Percentiles rank a stretch among this genome's conserved stretches.
These are phyloP conservation scores for Mangifera indica DNA, from an alignment of 345 rosid species.

Conservation along the genomic window DNA sequence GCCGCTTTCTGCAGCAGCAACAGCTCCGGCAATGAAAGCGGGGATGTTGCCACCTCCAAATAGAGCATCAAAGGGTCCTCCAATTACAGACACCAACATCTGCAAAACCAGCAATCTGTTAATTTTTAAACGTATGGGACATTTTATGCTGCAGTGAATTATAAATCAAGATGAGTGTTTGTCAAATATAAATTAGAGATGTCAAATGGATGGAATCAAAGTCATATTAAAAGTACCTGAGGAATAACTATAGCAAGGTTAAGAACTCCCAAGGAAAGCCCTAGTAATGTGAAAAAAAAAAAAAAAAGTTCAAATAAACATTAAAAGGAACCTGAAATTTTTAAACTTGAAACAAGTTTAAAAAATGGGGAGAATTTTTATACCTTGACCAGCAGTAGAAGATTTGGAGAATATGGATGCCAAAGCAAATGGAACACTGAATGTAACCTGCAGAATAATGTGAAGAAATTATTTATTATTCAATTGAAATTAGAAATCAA, in stretches of 20 bases:
- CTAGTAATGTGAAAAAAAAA: slow-evolving; percentile 25
- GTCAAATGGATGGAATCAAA: no score
- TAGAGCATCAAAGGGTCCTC: slow-evolving; percentile 72
- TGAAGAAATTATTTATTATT: background rate
- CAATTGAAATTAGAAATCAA: no score
- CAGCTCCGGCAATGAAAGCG: slow-evolving; percentile 68
- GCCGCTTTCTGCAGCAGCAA: slow-evolving; percentile 63
- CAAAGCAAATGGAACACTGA: slow-evolving; percentile 82
- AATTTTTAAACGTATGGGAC: no score
- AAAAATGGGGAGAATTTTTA: background rate
- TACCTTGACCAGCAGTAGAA: slow-evolving; percentile 89
- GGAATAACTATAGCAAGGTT: slow-evolving; percentile 80
- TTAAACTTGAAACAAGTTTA: background rate
- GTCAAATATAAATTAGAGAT: no score
- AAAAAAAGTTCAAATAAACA: background rate
- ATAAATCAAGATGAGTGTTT: no score
- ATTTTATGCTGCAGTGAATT: no score
- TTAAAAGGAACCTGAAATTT: background rate
- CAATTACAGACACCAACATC: slow-evolving; percentile 70
- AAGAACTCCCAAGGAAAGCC: slow-evolving; percentile 80
- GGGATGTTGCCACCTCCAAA: slow-evolving; percentile 89
- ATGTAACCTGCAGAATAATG: slow-evolving; percentile 55
- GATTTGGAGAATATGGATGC: slow-evolving; percentile 71
- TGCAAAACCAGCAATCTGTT: slow-evolving; percentile 13
- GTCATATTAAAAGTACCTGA: slow-evolving; percentile 41